Conservation (phyloP, 1,284 basidiomycete species). For the Boletus mariae region DNA sequence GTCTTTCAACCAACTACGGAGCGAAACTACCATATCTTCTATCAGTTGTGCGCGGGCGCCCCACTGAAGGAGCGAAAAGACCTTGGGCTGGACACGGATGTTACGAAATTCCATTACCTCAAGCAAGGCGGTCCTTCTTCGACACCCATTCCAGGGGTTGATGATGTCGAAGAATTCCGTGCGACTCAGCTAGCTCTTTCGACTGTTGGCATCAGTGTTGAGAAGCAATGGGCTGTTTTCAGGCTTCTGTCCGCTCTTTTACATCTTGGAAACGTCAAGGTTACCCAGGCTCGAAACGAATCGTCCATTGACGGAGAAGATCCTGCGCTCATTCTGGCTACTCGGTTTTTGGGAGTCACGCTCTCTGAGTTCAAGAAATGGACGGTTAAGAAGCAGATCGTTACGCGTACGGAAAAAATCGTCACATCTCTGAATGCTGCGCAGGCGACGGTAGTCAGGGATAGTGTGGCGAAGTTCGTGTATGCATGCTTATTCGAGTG, state of each 20-base stretch:
- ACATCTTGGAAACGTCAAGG: slow-evolving; percentile 95
- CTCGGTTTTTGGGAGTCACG: slow-evolving; percentile 87
- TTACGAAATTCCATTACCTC: slow-evolving; percentile 88
- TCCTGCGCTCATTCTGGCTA: slow-evolving; percentile 75
- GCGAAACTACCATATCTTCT: slow-evolving; percentile 99
- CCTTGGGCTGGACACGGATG: slow-evolving; percentile 82
- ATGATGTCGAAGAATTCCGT: slow-evolving; percentile 94
- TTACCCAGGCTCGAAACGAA: slow-evolving; percentile 80
- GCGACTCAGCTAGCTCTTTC: slow-evolving; percentile 92
- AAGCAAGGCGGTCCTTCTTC: slow-evolving; percentile 89
- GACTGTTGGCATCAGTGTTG: slow-evolving; percentile 95
- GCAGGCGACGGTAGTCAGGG: slow-evolving; percentile 93
- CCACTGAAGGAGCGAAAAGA: slow-evolving; percentile 95
- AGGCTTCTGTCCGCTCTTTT: slow-evolving; percentile 89
- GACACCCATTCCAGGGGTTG: slow-evolving; percentile 86
- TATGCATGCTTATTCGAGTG: slow-evolving; percentile 99
- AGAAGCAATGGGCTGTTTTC: slow-evolving; percentile 98
- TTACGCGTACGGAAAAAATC: slow-evolving; percentile 94
- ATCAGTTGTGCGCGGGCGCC: slow-evolving; percentile 97
- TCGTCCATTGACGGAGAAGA: slow-evolving; percentile 86
- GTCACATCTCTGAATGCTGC: slow-evolving; percentile 81
- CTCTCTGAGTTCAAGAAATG: slow-evolving; percentile 97
- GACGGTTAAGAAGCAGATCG: slow-evolving; percentile 97
- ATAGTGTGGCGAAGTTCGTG: slow-evolving; percentile 97
- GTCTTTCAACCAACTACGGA: slow-evolving; percentile 97